Base-by-base conservation (phyloP, 140 eudicot species). In the Cichorium intybus region DNA sequence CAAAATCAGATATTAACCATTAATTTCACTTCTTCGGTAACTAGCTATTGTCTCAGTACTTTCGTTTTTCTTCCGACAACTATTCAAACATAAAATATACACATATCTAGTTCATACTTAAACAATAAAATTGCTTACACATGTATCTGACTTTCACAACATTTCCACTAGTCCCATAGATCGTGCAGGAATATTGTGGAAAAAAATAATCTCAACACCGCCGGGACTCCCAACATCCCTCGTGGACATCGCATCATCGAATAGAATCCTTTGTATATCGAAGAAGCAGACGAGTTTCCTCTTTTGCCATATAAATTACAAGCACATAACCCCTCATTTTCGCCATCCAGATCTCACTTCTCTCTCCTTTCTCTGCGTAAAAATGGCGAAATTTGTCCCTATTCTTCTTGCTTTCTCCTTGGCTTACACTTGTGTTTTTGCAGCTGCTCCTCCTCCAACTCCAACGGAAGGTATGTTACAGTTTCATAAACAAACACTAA, bases 381-480 rank as follows among this genome's bases (percentile, higher is more conserved):
- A 70, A 74, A 79, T 85, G 88, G 64, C 66, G 0, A 54, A 41
- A 6, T 43, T 63, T 16, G 20, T 57, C 27, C 58, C 55, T n/a
- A 20, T 74, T 33, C 8, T 77, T 16, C 71, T 82, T 49, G 60
- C 82, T 49, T 45, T 79, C 41, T 24, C 56, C 68, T 73, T 76
- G 14, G 5, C 77, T 56, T 74, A 57, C 23, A 39, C 75, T 37
- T 73, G 46, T 62, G 72, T 81, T 56, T 39, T 74, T 76, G 76
- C 80, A 1, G 57, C 75, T 29, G 10, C 73, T 47, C 29, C 77
- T 52, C 82, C 72, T 29, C 14, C 73, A 60, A 43, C 77, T 52
- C 82, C 84, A 58, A 31, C 54, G 0, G 86, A 85, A 66, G 86
- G 94, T 85, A 81, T n/a, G 63, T 47, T 52, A 59, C 56, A 14